A percentile compares a stretch with the other conserved stretches of the same genome.
These are phyloP conservation scores for Psilocybe azurescens DNA, from an alignment of 768 basidiomycete species.

Conservation along the genomic window DNA sequence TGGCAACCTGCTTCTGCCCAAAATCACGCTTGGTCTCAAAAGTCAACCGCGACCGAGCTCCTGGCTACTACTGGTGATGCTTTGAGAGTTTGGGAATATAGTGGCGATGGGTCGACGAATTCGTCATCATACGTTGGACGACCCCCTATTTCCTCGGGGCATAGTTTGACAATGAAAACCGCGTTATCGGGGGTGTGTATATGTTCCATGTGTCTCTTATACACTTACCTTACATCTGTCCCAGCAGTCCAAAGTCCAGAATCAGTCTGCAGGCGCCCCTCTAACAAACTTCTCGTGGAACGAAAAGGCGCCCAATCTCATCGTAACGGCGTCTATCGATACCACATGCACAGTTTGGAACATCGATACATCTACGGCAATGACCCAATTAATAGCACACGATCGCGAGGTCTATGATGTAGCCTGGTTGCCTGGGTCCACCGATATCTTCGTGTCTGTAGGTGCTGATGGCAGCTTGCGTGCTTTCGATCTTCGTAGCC, in stretches of 20 bases:
- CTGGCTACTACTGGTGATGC: conserved; percentile 96
- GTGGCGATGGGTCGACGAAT: conserved; percentile 62
- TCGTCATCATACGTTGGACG: conserved; percentile 76
- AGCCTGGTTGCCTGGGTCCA: conserved; percentile 96
- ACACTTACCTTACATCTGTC: conserved; percentile 11
- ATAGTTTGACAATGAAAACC: conserved; percentile 74
- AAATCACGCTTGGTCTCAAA: conserved; percentile 71
- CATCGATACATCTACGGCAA: conserved; percentile 89
- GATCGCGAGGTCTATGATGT: conserved; percentile 97
- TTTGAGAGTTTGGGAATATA: conserved; percentile 90
- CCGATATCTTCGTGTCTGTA: conserved; percentile 97
- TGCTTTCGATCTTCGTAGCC: conserved; percentile 93
- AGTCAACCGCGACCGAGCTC: conserved; percentile 72
- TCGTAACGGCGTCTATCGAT: conserved; percentile 98
- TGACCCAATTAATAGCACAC: conserved; percentile 97
- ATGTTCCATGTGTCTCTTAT: conserved; percentile 13
- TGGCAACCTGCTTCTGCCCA: conserved; percentile 86
- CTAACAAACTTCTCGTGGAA: conserved; percentile 99
- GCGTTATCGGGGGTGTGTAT: conserved; percentile 79
- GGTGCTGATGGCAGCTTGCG: conserved; percentile 97
- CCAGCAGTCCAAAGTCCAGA: conserved; percentile 91
- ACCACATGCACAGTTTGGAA: conserved; percentile 99
- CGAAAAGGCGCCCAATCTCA: conserved; percentile 84
- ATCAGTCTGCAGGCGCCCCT: conserved; percentile 83
- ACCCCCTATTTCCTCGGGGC: conserved; percentile 57